phyloP scores from a whole-genome alignment of 2,329 filamentous ascomycete genomes.

The Karstenula rhodostoma region DNA sequence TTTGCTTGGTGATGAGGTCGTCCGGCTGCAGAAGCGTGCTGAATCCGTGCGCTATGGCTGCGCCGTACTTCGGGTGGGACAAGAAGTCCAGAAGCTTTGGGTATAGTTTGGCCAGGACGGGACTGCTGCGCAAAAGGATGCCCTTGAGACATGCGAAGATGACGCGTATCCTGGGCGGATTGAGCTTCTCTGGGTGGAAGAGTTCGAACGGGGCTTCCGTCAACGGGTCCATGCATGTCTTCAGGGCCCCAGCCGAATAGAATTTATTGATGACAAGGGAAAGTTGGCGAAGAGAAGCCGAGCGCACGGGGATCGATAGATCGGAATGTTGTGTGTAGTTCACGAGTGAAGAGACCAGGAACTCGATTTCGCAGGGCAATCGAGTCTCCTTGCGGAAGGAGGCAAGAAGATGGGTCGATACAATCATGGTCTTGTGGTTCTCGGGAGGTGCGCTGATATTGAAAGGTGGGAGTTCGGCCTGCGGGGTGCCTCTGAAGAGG shows the following conservation, averaged over 20 bases:
- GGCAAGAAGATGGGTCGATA: slow-evolving; percentile 66
- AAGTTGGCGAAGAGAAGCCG: slow-evolving; percentile 52
- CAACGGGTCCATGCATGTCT: slow-evolving; percentile 51
- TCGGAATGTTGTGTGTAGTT: slow-evolving; percentile 42
- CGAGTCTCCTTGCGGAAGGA: slow-evolving; percentile 52
- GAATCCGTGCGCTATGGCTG: slow-evolving; percentile 64
- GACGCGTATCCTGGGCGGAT: slow-evolving; percentile 58
- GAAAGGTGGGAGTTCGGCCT: slow-evolving; percentile 44
- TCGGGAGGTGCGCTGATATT: slow-evolving; percentile 36
- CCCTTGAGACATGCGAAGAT: slow-evolving; percentile 70
- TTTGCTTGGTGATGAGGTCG: slow-evolving; percentile 66
- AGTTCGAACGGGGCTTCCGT: slow-evolving; percentile 43
- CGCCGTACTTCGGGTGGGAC: slow-evolving; percentile 57
- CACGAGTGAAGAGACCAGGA: slow-evolving; percentile 49
- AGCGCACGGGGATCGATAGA: slow-evolving; percentile 39
- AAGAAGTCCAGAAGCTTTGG: slow-evolving; percentile 60
- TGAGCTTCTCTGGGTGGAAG: slow-evolving; percentile 41
- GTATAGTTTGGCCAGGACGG: slow-evolving; percentile 53
- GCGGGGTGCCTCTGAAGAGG: slow-evolving; percentile 54
- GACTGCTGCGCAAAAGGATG: slow-evolving; percentile 63
- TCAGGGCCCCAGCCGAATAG: slow-evolving; percentile 51
- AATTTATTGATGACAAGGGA: slow-evolving; percentile 60
- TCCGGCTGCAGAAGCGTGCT: slow-evolving; percentile 66
- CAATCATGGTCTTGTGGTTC: slow-evolving; percentile 59
- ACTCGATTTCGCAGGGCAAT: slow-evolving; percentile 42